These are phyloP conservation scores for Digitaria exilis DNA, from an alignment of 202 grass and related monocot genomes.

Conservation along the genomic window DNA sequence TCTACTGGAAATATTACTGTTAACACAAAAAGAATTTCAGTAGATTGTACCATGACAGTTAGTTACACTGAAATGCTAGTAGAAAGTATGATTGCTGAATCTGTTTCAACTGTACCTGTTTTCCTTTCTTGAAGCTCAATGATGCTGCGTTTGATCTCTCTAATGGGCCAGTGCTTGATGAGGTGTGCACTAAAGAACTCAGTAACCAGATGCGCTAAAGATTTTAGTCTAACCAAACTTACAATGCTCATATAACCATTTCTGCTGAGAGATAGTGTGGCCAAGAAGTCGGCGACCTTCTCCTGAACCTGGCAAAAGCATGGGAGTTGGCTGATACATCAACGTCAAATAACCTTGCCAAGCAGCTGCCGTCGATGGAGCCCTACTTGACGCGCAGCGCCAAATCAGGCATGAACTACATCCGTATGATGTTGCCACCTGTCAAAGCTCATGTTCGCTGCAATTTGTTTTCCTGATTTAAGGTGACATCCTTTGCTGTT, in stretches of 20 bases:
- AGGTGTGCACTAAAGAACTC: conserved; percentile 40
- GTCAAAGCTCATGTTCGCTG: background rate
- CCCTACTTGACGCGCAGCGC: conserved; percentile 56
- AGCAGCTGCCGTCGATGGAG: conserved; percentile 67
- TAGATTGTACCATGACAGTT: background rate
- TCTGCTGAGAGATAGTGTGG: conserved; percentile 60
- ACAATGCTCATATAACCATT: background rate
- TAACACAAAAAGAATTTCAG: background rate
- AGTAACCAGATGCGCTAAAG: background rate
- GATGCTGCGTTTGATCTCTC: conserved; percentile 95
- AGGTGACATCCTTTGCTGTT: conserved; percentile 31
- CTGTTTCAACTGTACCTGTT: background rate
- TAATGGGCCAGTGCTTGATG: conserved; percentile 77
- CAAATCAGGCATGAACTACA: conserved; percentile 74
- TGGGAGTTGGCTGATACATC: conserved; percentile 80
- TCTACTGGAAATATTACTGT: background rate
- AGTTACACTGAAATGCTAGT: background rate
- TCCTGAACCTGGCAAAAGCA: conserved; percentile 74
- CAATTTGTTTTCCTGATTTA: conserved; percentile 19
- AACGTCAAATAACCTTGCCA: conserved; percentile 64
- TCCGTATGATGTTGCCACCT: background rate
- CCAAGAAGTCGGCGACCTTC: conserved; percentile 67
- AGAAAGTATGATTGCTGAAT: background rate
- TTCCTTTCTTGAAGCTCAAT: conserved; percentile 64
- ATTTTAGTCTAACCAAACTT: background rate